Conservation (phyloP, 2,329 filamentous ascomycete genomes). For the Pseudocercospora macadamiae region DNA sequence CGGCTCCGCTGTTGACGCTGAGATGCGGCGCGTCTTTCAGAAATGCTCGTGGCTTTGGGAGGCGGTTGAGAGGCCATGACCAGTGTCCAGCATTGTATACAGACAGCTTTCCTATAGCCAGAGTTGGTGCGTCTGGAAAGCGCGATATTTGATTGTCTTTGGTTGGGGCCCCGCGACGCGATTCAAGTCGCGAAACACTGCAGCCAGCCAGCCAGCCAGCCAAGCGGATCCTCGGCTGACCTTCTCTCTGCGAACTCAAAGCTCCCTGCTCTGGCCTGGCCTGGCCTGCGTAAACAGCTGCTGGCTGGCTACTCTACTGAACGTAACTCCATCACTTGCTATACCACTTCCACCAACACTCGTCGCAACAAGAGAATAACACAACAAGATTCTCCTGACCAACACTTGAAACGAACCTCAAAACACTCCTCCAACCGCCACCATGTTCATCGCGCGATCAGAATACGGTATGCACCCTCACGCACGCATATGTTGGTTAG, state of each 20-base stretch:
- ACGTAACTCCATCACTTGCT: background rate
- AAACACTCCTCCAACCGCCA: conserved; percentile 48
- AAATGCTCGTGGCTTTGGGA: conserved; percentile 30
- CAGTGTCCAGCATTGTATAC: conserved; percentile 14
- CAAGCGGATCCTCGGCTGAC: no score
- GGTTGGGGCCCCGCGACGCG: conserved; percentile 5
- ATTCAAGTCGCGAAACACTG: background rate
- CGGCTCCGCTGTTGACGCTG: conserved; percentile 32
- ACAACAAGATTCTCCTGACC: background rate
- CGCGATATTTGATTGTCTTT: background rate
- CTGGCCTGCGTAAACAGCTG: background rate
- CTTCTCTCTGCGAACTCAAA: background rate
- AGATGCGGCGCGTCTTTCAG: conserved; percentile 34
- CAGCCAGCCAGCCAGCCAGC: no score
- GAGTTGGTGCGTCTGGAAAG: no score
- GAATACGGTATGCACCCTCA: conserved; percentile 82
- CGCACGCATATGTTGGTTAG: background rate
- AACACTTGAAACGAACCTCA: background rate
- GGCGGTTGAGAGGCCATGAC: conserved; percentile 34
- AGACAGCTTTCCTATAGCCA: background rate
- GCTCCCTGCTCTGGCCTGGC: no score
- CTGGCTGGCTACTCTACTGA: no score
- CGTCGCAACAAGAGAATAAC: background rate
- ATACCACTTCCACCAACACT: background rate
- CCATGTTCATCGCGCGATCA: conserved; percentile 99